Evolutionary conservation across 495 filamentous ascomycete genomes (phyloP), one percentile per base, ranked within the genome.

Genomic region (Trichoderma asperelloides): DNA sequence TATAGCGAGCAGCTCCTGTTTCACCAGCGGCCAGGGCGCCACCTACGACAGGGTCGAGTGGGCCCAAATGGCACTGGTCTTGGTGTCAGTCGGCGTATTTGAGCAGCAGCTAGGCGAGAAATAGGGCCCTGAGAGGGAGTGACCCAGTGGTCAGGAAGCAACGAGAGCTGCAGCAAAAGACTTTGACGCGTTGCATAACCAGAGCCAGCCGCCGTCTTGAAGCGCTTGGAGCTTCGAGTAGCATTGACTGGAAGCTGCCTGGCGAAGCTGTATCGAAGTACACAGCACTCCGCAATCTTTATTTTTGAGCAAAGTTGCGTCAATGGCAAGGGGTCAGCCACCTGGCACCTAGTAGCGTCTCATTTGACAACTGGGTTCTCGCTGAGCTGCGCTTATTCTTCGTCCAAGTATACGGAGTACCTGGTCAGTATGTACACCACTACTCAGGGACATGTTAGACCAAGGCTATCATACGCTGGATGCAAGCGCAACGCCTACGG

Each of bases 1-100:
- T n/a, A 73, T 74, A 74, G 28, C 72, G 76, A 70, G 73, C 73
- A 68, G 39, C 67, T 71, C 68, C 68, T 77, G 76, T 78, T 78
- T 78, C 76, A 78, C 73, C 71, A 76, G 63, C 62, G 73, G 71
- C 71, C 75, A 74, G 74, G 76, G 66, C 71, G 66, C 43, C 72
- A 68, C 68, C 68, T 74, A 75, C 68, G 69, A 73, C 74, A 74
- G 71, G 74, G 76, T 70, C 67, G 37, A 60, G 55, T 60, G 55
- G 55, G 9, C 55, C 55, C 23, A 60, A 60, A 21, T 60, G 55
- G n/a, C 55, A 30, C 27, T 8, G 55, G 55, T 27, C 55, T 60
- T 25, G 30, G 23, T 60, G 55, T 30, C 55, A 30, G 55, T 60
- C 12, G n/a, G 9, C 11, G 55, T 60, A 28, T 60, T 60, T 23